phyloP scores from a whole-genome alignment of 257 asterid species.

The Misopates orontium region DNA sequence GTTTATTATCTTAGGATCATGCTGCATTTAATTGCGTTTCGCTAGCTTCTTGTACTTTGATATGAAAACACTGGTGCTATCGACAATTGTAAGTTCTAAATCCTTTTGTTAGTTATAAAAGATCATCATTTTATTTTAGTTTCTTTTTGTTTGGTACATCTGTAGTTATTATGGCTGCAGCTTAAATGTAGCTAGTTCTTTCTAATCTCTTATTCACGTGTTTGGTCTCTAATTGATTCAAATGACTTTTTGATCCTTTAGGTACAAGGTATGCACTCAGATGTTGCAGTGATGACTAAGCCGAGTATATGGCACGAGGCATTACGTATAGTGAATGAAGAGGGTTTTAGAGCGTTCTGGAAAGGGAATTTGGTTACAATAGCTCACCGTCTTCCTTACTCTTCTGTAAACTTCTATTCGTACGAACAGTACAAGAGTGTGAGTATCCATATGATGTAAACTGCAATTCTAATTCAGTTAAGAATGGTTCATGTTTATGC shows the following conservation, averaged over 20 bases:
- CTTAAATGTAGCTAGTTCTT: not conserved
- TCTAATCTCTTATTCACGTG: not conserved
- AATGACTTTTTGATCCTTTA: conserved; percentile 14
- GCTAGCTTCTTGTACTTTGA: too few species aligned
- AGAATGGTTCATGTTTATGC: conserved; percentile 1
- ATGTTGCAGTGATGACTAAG: conserved; percentile 69
- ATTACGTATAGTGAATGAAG: conserved; percentile 67
- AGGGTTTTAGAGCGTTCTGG: conserved; percentile 95
- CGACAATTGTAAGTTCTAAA: too few species aligned
- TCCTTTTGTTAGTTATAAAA: too few species aligned
- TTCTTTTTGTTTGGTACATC: too few species aligned
- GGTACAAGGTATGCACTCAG: conserved; percentile 98
- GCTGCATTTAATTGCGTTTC: not conserved
- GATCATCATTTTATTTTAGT: too few species aligned
- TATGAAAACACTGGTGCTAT: too few species aligned
- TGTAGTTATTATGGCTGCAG: not conserved
- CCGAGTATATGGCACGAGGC: conserved; percentile 82
- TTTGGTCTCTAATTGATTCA: not conserved
- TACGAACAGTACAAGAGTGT: conserved; percentile 80
- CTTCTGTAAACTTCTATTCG: conserved; percentile 77
- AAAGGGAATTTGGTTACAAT: conserved; percentile 93
- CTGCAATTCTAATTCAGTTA: not conserved
- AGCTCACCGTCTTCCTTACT: conserved; percentile 89
- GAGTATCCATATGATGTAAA: conserved; percentile 32
- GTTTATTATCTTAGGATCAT: too few species aligned